Evolutionary conservation across 768 basidiomycete genomes (phyloP), one percentile per base, ranked within the genome.

Genomic region (Rhodosporidiobolus odoratus): DNA sequence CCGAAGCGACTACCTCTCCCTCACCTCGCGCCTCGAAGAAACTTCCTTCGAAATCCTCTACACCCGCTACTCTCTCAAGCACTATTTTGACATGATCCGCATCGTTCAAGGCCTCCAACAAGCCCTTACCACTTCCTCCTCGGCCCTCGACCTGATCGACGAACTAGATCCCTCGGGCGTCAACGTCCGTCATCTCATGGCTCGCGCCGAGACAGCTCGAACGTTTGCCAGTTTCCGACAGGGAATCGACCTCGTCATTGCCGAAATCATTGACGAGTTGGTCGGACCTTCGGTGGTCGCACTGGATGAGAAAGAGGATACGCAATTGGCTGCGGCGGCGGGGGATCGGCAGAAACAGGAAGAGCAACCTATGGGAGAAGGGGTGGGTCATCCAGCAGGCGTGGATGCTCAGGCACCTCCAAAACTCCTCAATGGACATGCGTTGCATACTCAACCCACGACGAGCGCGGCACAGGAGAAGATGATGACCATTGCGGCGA

Each of bases 221-320:
- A 60, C 72, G 19, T 74, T 74, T 19, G 48, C 53, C 25, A 40
- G 87, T 76, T 89, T 92, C 78, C 94, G 92, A 84, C 92, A 91
- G 69, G 92, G 95, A 57, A 91, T 98, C 72, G 89, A 97, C 74
- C 93, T 94, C 71, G 84, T 97, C 77, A 91, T 98, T 77, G 81
- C 94, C 43, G 94, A 92, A 79, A 92, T 89, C 68, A 95, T 98
- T 77, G 68, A 74, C 60, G 59, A 65, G 56, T 56, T 74, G n/a
- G 50, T 52, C 34, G 68, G 67, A 13, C 15, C 52, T 10, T 23
- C 47, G 17, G 19, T 15, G 15, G 41, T 16, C 10, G 41, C 40
- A 0, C 53, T 57, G 27, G 54, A 54, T 7, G 37, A 56, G 27
- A 10, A 16, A 2, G 10, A 35, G 45, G 35, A 34, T 17, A 43